These are phyloP conservation scores for Gossypium anomalum DNA, from an alignment of 345 rosid species.

Conservation along the genomic window DNA sequence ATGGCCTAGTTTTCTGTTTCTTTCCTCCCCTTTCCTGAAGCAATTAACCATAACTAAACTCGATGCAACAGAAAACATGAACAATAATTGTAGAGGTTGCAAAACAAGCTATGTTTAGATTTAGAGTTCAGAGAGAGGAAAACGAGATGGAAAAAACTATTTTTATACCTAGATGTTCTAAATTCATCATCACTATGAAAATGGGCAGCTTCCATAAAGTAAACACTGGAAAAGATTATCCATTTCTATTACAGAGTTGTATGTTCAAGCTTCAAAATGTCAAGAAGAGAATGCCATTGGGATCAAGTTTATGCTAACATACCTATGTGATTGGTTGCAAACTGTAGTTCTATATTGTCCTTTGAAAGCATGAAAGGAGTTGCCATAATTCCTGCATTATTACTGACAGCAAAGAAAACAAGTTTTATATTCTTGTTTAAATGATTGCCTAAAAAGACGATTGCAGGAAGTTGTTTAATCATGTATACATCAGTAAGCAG, in stretches of 20 bases:
- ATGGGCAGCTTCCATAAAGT: background rate
- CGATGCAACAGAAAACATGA: background rate
- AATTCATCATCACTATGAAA: background rate
- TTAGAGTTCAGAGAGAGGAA: background rate
- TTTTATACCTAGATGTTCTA: slow-evolving; percentile 3
- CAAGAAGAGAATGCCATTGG: background rate
- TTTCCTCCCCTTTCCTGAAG: background rate
- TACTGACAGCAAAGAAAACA: slow-evolving; percentile 24
- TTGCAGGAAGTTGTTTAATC: background rate
- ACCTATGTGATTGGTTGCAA: slow-evolving; percentile 58
- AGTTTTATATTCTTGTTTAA: background rate
- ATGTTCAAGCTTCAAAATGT: background rate
- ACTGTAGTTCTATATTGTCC: slow-evolving; percentile 46
- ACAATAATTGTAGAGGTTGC: background rate
- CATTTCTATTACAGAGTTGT: background rate
- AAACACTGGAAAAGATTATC: background rate
- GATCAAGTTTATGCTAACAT: slow-evolving; percentile 7
- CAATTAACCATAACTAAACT: slow-evolving; percentile 2
- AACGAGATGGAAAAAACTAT: background rate
- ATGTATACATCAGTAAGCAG: no score
- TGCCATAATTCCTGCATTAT: slow-evolving; percentile 49
- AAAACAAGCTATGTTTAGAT: background rate
- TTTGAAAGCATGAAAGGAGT: slow-evolving; percentile 42
- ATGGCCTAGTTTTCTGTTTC: background rate
- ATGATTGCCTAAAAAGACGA: background rate